phyloP scores from a whole-genome alignment of 805 yeast genomes.

The Starmerella cellae region DNA sequence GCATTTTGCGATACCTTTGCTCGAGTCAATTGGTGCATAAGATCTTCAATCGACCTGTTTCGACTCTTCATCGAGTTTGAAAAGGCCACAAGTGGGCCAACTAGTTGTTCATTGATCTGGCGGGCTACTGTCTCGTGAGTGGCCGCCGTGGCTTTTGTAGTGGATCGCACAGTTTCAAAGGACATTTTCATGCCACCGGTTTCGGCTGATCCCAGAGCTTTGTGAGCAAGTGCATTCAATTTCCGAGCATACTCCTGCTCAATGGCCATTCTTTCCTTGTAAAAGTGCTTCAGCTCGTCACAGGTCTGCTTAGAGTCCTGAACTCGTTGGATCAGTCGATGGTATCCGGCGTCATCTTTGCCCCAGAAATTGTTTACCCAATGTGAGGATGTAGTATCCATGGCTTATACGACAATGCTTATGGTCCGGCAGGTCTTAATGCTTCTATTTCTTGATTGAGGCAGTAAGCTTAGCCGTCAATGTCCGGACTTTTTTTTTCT shows the following conservation, averaged over 20 bases:
- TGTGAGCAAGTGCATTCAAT: slow-evolving; percentile 39
- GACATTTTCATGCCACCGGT: slow-evolving; percentile 47
- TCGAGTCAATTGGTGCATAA: slow-evolving; percentile 41
- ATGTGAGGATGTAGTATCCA: slow-evolving; percentile 6
- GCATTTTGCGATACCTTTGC: slow-evolving; percentile 32
- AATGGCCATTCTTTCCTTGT: slow-evolving; percentile 42
- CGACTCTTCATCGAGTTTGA: slow-evolving; percentile 39
- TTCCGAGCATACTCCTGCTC: slow-evolving; percentile 62
- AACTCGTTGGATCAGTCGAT: slow-evolving; percentile 42
- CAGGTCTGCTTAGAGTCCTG: slow-evolving; percentile 47
- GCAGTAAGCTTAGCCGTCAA: no score
- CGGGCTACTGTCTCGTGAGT: slow-evolving; percentile 41
- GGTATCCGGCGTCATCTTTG: slow-evolving; percentile 46
- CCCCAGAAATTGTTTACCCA: slow-evolving; percentile 38
- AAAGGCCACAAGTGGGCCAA: slow-evolving; percentile 43
- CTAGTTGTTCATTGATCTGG: slow-evolving; percentile 39
- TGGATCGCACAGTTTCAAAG: slow-evolving; percentile 44
- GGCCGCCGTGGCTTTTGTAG: slow-evolving; percentile 45
- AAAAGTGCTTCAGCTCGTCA: slow-evolving; percentile 37
- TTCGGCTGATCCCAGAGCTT: slow-evolving; percentile 42
- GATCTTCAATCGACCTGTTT: slow-evolving; percentile 43
- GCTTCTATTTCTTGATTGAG: no score
- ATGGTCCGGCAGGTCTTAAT: no score
- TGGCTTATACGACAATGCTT: no score
- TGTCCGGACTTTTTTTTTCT: no score